Evolutionary conservation across 2,329 filamentous ascomycete species (phyloP).

Genomic region (Colletotrichum siamense): DNA sequence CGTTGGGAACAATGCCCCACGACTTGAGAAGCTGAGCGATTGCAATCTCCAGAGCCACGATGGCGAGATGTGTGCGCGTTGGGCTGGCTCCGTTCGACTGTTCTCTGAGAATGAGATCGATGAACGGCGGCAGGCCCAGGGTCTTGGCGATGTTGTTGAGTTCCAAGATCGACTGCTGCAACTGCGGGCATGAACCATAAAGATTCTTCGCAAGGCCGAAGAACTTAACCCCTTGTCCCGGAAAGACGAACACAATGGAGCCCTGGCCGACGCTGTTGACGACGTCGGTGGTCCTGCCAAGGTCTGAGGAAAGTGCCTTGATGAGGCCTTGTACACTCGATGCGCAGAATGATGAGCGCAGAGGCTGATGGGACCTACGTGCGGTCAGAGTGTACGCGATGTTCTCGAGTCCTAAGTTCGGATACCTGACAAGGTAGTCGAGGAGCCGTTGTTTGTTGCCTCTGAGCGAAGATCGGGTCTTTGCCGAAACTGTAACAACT

Average conservation of each 20-base stretch:
- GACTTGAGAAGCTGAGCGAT: constrained; percentile 59
- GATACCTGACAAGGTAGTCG: background rate
- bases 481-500: background rate
- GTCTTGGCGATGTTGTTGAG: background rate
- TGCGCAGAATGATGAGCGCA: background rate
- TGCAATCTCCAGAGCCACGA: constrained; percentile 61
- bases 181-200: background rate
- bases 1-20: constrained; percentile 60
- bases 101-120: background rate
- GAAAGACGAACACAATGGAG: background rate
- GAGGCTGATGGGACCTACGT: background rate
- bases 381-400: background rate
- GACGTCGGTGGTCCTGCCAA: background rate
- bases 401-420: background rate
- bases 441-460: background rate
- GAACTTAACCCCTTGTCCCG: background rate
- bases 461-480: background rate
- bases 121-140: background rate
- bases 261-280: background rate
- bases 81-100: constrained; percentile 65
- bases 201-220: background rate
- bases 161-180: background rate
- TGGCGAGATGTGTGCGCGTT: constrained; percentile 56
- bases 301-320: background rate
- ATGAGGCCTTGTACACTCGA: background rate